phyloP scores from a whole-genome alignment of 768 basidiomycete species.

The Russula lepida region DNA sequence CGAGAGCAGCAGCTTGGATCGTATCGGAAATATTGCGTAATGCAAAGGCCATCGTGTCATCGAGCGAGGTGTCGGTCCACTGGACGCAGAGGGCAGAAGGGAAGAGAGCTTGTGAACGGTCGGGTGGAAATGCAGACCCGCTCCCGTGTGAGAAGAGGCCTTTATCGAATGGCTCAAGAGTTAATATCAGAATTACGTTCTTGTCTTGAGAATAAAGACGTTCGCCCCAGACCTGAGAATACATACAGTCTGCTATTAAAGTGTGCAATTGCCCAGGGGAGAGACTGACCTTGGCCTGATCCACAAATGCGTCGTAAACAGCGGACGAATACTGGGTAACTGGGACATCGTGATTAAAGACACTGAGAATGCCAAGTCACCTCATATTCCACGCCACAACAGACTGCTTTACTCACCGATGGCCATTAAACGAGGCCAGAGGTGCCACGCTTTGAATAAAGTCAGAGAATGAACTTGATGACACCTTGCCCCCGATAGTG shows the following conservation, averaged over 20 bases:
- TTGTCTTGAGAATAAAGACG: background rate
- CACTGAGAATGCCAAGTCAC: background rate
- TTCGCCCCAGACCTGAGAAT: background rate
- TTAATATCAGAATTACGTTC: background rate
- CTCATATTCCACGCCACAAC: background rate
- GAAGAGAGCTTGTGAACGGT: constrained; percentile 5
- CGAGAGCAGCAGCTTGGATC: background rate
- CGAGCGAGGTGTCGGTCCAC: constrained; percentile 24
- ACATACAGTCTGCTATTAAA: background rate
- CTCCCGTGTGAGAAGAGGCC: constrained; percentile 8
- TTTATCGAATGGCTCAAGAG: background rate
- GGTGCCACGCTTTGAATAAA: background rate
- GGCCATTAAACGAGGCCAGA: too few relatives aligned
- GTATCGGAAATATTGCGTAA: constrained; percentile 20
- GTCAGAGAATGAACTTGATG: constrained; percentile 1
- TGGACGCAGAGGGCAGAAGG: background rate
- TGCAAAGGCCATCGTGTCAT: constrained; percentile 35
- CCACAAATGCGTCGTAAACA: background rate
- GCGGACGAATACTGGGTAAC: background rate
- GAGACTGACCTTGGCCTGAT: background rate
- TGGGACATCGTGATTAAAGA: background rate
- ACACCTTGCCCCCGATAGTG: background rate
- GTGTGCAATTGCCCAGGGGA: background rate
- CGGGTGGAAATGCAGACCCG: constrained; percentile 11
- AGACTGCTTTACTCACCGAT: background rate